Conservation (phyloP, 768 basidiomycete species). For the Agaricus subrufescens region DNA sequence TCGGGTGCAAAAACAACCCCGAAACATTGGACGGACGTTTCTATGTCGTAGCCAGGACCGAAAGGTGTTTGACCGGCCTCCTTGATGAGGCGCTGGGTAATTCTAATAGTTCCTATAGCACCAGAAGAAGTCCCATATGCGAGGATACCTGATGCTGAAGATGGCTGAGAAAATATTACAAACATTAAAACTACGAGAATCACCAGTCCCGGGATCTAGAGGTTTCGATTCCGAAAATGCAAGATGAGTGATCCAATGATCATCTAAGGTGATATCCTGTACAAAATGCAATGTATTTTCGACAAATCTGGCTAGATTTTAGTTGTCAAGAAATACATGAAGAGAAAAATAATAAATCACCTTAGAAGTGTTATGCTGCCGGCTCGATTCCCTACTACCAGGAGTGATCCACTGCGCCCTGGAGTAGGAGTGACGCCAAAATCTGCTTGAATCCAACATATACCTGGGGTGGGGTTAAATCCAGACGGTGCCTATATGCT, state of each 20-base stretch:
- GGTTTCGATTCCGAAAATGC: slow-evolving; percentile 55
- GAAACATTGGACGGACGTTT: slow-evolving; percentile 24
- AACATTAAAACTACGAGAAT: slow-evolving; percentile 11
- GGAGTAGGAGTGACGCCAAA: slow-evolving; percentile 50
- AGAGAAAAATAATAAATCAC: slow-evolving; percentile 22
- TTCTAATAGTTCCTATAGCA: slow-evolving; percentile 46
- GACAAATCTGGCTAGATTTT: not conserved
- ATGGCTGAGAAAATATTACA: not conserved
- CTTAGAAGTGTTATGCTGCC: slow-evolving; percentile 59
- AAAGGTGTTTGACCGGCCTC: slow-evolving; percentile 21
- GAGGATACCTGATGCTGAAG: slow-evolving; percentile 50
- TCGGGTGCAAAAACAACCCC: slow-evolving; percentile 30
- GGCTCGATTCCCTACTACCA: slow-evolving; percentile 65
- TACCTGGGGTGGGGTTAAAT: slow-evolving; percentile 35
- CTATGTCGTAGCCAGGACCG: slow-evolving; percentile 29
- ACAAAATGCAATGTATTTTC: slow-evolving; percentile 14
- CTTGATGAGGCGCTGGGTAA: slow-evolving; percentile 41
- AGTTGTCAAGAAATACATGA: not conserved
- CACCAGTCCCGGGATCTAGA: slow-evolving; percentile 36
- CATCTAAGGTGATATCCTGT: slow-evolving; percentile 36
- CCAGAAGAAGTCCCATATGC: slow-evolving; percentile 61
- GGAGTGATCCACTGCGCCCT: slow-evolving; percentile 52
- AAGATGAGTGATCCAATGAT: slow-evolving; percentile 62
- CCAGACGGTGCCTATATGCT: not conserved
- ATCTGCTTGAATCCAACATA: slow-evolving; percentile 67